These are phyloP conservation scores for Pythium phragmitis DNA, from an alignment of 352 stramenopile genomes.

Conservation along the genomic window DNA sequence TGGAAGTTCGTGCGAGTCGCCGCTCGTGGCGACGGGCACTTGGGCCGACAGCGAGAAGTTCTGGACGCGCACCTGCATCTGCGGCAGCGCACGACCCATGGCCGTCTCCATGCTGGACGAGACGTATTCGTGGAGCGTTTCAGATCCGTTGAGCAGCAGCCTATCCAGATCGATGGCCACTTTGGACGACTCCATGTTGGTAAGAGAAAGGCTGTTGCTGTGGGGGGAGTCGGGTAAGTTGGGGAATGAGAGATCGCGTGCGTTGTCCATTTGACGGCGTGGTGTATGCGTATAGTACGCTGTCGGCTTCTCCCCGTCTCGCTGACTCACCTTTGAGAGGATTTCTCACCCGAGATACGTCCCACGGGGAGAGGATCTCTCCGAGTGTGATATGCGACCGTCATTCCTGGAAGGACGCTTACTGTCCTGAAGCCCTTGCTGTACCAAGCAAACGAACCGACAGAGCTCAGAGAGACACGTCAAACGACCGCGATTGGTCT, in stretches of 20 bases:
- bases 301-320: too few species aligned
- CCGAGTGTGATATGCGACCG: too few species aligned
- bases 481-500: too few species aligned
- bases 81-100: conserved; percentile 17
- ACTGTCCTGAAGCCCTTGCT: too few species aligned
- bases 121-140: conserved; percentile 34
- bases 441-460: too few species aligned
- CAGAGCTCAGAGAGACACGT: too few species aligned
- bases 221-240: neutral
- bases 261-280: too few species aligned
- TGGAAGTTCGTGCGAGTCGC: conserved; percentile 11
- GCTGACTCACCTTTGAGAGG: too few species aligned
- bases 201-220: neutral
- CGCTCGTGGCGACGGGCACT: conserved; percentile 17
- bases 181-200: neutral
- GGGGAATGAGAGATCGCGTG: neutral
- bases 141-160: conserved; percentile 28
- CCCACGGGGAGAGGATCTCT: too few species aligned
- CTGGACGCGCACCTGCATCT: conserved; percentile 40
- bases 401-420: too few species aligned
- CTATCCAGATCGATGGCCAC: conserved; percentile 7
- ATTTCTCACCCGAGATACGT: too few species aligned
- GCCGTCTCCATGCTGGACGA: conserved; percentile 30
- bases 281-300: too few species aligned
- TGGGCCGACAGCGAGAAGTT: conserved; percentile 37